Evolutionary conservation across 192 early-diverging fungal genomes (phyloP), one percentile per base, ranked within the genome.

Genomic region (Podochytrium sp.): DNA sequence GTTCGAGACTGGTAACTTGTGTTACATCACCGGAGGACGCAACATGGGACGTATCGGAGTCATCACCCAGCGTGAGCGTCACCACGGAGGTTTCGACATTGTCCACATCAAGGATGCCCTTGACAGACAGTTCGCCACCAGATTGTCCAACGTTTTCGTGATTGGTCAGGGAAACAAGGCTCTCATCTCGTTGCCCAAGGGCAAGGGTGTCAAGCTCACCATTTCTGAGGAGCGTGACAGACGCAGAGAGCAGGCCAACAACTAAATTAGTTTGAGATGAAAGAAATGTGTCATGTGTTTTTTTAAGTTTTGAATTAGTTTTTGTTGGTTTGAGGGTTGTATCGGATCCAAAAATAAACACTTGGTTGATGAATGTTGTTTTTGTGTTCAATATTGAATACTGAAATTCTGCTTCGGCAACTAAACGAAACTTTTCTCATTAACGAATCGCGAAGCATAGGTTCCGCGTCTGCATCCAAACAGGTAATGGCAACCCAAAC

Each of bases 141-240:
- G 96, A 86, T 83, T 95, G 80, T 85, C 87, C 82, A 99, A 99
- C 92, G 95, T 99, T 59, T 94, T 94, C 82, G 85, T 89, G 71
- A 85, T 88, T 76, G 88, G 87, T 65, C 82, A 90, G 66, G 91
- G 92, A 73, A 93, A 91, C 90, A 92, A 94, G 90, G 89, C 96
- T 52, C 94, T 89, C 89, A 91, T 99, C 86, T 97, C 95, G 41
- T 89, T 98, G 71, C 98, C 98, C 88, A 98, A 97, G 91, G 93
- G 93, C 87, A 97, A 96, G 91, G 96, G 96, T 89, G 85, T 98
- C 83, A 76, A 96, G 93, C 92, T 98, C 77, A 94, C 95, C 81
- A 98, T 99, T 79, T 88, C 96, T 75, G 96, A 99, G 90, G 96
- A 99, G 91, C 93, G 97, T 86, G 97, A 99, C 86, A 82, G 92